Evolutionary conservation across 306 rosid genomes (phyloP).

Genomic region (Macrotyloma uniflorum): DNA sequence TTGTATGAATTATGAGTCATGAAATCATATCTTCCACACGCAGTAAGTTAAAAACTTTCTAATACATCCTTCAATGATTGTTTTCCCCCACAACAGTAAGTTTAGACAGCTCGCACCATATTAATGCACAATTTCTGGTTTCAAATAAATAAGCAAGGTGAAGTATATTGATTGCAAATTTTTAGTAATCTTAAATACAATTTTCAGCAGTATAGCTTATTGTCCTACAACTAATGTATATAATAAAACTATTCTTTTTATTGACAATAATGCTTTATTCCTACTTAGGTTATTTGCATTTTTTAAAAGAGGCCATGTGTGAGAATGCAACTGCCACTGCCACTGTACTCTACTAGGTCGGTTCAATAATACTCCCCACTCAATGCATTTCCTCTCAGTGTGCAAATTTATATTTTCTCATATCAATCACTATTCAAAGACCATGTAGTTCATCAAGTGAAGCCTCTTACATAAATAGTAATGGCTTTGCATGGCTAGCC

Average conservation of each 20-base stretch:
- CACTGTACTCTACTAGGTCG: conserved; percentile 44
- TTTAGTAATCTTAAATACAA: neutral
- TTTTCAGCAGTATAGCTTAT: neutral
- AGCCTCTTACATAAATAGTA: conserved; percentile 48
- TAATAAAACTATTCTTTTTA: too few relatives aligned
- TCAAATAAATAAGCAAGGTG: neutral
- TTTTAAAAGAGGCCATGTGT: conserved; percentile 48
- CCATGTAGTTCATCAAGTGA: conserved; percentile 62
- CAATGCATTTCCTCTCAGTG: conserved; percentile 13
- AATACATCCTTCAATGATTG: neutral
- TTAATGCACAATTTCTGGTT: neutral
- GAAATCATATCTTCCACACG: neutral
- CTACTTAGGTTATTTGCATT: too few relatives aligned
- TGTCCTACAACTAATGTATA: too few relatives aligned
- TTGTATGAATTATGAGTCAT: neutral
- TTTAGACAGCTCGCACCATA: neutral
- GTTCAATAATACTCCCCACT: conserved; percentile 50
- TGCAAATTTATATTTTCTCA: conserved; percentile 36
- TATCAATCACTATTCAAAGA: conserved; percentile 43
- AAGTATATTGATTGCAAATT: conserved; percentile 21
- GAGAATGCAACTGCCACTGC: conserved; percentile 40
- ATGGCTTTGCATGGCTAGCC: conserved; percentile 47
- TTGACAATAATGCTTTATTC: too few relatives aligned
- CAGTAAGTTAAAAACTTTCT: neutral
- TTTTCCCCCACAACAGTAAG: neutral